These are phyloP conservation scores for Diplodia mutila DNA, from an alignment of 2,329 filamentous ascomycete genomes.

Conservation along the genomic window DNA sequence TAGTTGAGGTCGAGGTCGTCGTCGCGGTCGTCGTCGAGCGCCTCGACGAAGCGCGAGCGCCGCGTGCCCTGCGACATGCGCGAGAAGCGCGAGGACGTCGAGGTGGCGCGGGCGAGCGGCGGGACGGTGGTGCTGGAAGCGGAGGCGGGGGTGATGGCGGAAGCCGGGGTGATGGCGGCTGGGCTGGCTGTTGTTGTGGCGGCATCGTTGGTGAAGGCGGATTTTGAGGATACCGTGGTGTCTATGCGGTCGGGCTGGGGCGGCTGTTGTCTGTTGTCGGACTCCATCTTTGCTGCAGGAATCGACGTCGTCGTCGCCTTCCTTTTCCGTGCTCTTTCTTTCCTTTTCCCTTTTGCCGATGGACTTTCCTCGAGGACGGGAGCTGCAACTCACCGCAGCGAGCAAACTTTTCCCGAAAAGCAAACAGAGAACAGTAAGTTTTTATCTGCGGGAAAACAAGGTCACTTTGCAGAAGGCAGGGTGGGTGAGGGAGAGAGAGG, in stretches of 20 bases:
- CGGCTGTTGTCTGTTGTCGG: not conserved
- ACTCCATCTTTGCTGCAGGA: not conserved
- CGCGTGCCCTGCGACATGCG: constrained; percentile 11
- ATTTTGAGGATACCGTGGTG: not conserved
- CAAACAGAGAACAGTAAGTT: not conserved
- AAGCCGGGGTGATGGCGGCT: not conserved
- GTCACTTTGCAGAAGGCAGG: too few species aligned
- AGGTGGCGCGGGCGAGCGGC: not conserved
- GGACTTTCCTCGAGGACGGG: too few species aligned
- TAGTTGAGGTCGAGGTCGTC: constrained; percentile 1
- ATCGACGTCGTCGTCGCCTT: too few species aligned
- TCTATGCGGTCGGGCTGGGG: constrained; percentile 2
- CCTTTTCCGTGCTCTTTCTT: not conserved
- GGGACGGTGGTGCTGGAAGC: not conserved
- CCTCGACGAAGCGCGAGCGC: constrained; percentile 22
- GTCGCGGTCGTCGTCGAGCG: constrained; percentile 3
- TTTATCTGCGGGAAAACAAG: not conserved
- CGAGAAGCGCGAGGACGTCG: constrained; percentile 15
- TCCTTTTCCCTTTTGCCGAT: not conserved
- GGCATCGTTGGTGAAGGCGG: not conserved
- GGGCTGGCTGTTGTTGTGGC: not conserved
- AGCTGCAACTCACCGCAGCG: not conserved
- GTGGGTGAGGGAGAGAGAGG: not conserved
- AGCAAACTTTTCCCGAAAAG: not conserved
- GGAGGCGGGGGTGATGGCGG: not conserved